phyloP scores from a whole-genome alignment of 108 stramenopile genomes.

The Cyclostephanos invisitatus region DNA sequence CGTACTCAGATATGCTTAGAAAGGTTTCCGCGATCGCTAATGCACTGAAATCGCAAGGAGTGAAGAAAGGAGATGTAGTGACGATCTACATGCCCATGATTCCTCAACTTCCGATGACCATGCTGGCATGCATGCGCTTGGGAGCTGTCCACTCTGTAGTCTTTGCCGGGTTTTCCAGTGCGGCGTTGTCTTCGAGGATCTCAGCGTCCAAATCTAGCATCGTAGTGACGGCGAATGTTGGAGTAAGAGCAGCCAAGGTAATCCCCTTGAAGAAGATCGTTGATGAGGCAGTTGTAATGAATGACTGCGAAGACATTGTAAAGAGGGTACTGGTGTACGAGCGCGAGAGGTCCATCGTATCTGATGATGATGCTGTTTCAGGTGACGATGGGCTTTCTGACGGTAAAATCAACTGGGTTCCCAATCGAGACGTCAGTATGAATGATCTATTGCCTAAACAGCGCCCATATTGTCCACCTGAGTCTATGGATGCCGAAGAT shows the following conservation, averaged over 20 bases:
- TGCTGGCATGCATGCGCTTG: constrained; percentile 87
- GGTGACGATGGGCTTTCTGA: constrained; percentile 39
- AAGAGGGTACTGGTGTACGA: constrained; percentile 89
- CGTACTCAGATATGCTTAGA: constrained; percentile 68
- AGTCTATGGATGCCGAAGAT: constrained; percentile 92
- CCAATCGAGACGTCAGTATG: constrained; percentile 84
- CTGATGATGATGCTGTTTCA: constrained; percentile 37
- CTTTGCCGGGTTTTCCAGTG: constrained; percentile 95
- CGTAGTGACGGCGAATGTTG: constrained; percentile 87
- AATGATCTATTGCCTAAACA: constrained; percentile 76
- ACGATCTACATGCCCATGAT: constrained; percentile 95
- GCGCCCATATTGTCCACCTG: constrained; percentile 96
- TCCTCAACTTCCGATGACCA: constrained; percentile 80
- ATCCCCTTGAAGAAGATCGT: constrained; percentile 90
- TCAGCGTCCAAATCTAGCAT: constrained; percentile 78
- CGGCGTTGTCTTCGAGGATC: constrained; percentile 91
- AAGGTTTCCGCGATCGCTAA: constrained; percentile 85
- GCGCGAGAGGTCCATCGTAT: constrained; percentile 44
- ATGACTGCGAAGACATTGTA: constrained; percentile 66
- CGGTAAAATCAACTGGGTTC: constrained; percentile 35
- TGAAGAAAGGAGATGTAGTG: constrained; percentile 74
- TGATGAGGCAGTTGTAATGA: constrained; percentile 76
- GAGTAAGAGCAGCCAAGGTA: constrained; percentile 76
- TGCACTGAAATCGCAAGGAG: constrained; percentile 70
- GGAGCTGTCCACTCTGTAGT: constrained; percentile 89